Evolutionary conservation across 805 yeast genomes (phyloP).

Genomic region (Ascoidea tarda): DNA sequence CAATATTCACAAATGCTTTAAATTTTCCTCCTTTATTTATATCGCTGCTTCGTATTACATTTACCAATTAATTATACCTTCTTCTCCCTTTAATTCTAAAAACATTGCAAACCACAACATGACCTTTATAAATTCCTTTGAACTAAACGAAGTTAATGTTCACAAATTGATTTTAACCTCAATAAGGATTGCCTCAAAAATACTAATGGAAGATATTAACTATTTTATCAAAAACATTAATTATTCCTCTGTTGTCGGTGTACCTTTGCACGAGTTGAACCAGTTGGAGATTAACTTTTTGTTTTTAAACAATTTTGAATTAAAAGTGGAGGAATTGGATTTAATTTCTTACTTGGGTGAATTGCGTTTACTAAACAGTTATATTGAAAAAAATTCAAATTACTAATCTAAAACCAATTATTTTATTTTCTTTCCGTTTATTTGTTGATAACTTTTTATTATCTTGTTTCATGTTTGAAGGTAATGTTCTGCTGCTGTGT

Average conservation of each 20-base stretch:
- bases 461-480: too few species aligned
- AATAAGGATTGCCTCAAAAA: constrained; percentile 30
- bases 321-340: constrained; percentile 24
- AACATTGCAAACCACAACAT: background rate
- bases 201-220: constrained; percentile 28
- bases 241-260: constrained; percentile 32
- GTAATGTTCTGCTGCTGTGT: too few species aligned
- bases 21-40: constrained; percentile 17
- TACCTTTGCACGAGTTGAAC: constrained; percentile 26
- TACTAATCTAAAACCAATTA: too few species aligned
- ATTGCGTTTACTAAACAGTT: background rate
- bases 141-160: constrained; percentile 24
- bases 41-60: constrained; percentile 15
- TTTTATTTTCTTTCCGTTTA: too few species aligned
- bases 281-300: constrained; percentile 36
- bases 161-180: constrained; percentile 31
- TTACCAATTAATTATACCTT: constrained; percentile 10
- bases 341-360: background rate
- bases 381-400: background rate
- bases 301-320: constrained; percentile 32
- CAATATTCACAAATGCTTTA: constrained; percentile 16
- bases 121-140: constrained; percentile 15
- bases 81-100: background rate
- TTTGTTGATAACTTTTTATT: too few species aligned
- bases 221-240: constrained; percentile 23